A percentile compares a stretch with the other conserved stretches of the same genome.
Conservation (phyloP, 2,329 filamentous ascomycete genomes). For the Pestalotiopsis sp. region DNA sequence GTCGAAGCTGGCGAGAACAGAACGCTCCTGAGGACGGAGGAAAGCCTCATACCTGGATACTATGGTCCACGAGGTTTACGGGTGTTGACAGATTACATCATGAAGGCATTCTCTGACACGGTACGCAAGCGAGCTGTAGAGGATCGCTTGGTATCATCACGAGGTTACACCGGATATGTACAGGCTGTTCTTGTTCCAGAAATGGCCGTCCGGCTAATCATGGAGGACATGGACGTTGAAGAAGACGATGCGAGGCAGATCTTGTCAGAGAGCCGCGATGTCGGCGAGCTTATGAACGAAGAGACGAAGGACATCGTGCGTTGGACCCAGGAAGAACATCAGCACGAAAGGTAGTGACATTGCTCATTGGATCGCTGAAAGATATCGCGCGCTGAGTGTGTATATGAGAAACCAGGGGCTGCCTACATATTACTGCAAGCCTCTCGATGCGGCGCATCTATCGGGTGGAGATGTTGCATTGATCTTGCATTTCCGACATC, state of each 20-base stretch:
- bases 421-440: neutral
- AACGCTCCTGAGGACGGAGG: slow-evolving; percentile 59
- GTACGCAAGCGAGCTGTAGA: slow-evolving; percentile 63
- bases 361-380: neutral
- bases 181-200: slow-evolving; percentile 80
- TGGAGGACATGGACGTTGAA: slow-evolving; percentile 54
- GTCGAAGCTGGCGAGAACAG: slow-evolving; percentile 60
- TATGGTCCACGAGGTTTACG: slow-evolving; percentile 77
- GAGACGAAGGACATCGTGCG: slow-evolving; percentile 58
- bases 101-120: slow-evolving; percentile 57
- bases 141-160: slow-evolving; percentile 66
- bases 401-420: neutral
- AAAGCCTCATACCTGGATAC: slow-evolving; percentile 72
- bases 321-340: slow-evolving; percentile 25
- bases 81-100: slow-evolving; percentile 71
- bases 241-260: slow-evolving; percentile 52
- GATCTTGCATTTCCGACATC: neutral
- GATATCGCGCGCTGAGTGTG: neutral
- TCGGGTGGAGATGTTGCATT: neutral
- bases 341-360: neutral
- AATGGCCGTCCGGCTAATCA: slow-evolving; percentile 54
- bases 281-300: slow-evolving; percentile 70
- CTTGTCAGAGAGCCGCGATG: slow-evolving; percentile 64
- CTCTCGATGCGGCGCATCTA: neutral
- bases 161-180: slow-evolving; percentile 69